Percentiles rank a stretch among this genome's conserved stretches.
Conservation (phyloP, 352 stramenopile species). For the Pythium pectinolyticum region DNA sequence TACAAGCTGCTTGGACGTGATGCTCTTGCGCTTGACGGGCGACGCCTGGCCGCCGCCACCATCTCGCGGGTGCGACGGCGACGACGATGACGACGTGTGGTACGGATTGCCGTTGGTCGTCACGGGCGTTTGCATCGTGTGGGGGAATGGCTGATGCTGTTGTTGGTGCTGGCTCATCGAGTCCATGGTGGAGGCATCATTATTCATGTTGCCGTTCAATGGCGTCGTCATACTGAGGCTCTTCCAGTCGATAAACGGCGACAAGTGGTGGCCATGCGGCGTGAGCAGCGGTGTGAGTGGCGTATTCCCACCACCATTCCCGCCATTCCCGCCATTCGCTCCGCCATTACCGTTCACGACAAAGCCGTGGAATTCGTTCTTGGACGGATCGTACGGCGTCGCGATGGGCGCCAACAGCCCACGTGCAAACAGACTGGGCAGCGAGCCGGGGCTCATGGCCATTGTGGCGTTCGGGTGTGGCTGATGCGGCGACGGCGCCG, state of each 20-base stretch:
- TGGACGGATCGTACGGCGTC: constrained; percentile 26
- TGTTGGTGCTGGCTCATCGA: background rate
- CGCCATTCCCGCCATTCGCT: no score
- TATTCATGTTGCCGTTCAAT: background rate
- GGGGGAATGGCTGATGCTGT: constrained; percentile 2
- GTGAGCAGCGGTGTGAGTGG: constrained; percentile 29
- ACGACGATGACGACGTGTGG: constrained; percentile 17
- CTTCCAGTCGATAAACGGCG: constrained; percentile 34
- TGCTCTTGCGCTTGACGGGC: constrained; percentile 75
- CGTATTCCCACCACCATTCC: no score
- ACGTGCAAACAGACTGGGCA: constrained; percentile 30
- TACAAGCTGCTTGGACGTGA: constrained; percentile 72
- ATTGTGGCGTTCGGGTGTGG: constrained; percentile 17
- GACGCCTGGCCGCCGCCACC: constrained; percentile 44
- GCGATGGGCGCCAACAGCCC: constrained; percentile 30
- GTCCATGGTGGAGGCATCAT: background rate
- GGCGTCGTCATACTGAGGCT: constrained; percentile 22
- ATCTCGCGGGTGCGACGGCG: no score
- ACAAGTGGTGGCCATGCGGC: constrained; percentile 22
- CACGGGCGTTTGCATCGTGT: constrained; percentile 24
- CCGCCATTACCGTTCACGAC: no score
- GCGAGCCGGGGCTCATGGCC: constrained; percentile 20
- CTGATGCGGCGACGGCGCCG: constrained; percentile 15
- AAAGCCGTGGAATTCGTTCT: constrained; percentile 25
- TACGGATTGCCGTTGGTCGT: constrained; percentile 31